Conservation (phyloP, 352 stramenopile genomes). For the Globisporangium emineosum region DNA sequence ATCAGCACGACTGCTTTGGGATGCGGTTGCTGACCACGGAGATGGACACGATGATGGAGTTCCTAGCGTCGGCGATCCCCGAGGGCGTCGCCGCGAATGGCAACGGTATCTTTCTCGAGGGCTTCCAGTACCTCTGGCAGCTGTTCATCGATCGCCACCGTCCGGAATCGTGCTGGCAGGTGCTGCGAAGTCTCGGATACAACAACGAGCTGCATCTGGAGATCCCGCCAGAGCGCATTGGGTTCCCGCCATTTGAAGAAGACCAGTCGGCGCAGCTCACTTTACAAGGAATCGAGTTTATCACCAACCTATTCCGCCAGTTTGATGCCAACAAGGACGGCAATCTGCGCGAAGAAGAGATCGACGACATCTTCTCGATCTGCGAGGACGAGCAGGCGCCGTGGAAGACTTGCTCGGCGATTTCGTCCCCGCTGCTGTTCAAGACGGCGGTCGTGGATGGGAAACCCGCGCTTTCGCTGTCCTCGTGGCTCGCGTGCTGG, state of each 20-base stretch:
- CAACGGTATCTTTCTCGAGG: slow-evolving; percentile 65
- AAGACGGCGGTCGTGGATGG: slow-evolving; percentile 52
- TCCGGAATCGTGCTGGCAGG: slow-evolving; percentile 87
- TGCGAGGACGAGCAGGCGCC: slow-evolving; percentile 63
- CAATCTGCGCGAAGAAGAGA: slow-evolving; percentile 58
- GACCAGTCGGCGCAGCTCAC: slow-evolving; percentile 81
- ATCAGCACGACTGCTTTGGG: slow-evolving; percentile 87
- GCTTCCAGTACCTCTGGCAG: slow-evolving; percentile 84
- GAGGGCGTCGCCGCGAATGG: slow-evolving; percentile 65
- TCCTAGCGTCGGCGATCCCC: slow-evolving; percentile 60
- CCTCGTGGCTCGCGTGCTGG: slow-evolving; percentile 69
- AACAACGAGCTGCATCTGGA: slow-evolving; percentile 78
- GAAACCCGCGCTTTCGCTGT: slow-evolving; percentile 45
- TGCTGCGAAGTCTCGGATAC: slow-evolving; percentile 78
- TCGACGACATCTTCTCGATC: slow-evolving; percentile 84
- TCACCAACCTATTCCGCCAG: slow-evolving; percentile 73
- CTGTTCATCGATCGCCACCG: slow-evolving; percentile 88
- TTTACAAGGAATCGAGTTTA: slow-evolving; percentile 57
- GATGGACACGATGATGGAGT: slow-evolving; percentile 87
- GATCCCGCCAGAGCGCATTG: slow-evolving; percentile 63
- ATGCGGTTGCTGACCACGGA: slow-evolving; percentile 75
- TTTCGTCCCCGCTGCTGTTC: slow-evolving; percentile 54
- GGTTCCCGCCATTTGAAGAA: slow-evolving; percentile 50
- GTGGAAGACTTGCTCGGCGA: slow-evolving; percentile 64
- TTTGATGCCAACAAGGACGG: slow-evolving; percentile 85